Conservation (phyloP, 306 rosid species). For the Acacia acuminata region DNA sequence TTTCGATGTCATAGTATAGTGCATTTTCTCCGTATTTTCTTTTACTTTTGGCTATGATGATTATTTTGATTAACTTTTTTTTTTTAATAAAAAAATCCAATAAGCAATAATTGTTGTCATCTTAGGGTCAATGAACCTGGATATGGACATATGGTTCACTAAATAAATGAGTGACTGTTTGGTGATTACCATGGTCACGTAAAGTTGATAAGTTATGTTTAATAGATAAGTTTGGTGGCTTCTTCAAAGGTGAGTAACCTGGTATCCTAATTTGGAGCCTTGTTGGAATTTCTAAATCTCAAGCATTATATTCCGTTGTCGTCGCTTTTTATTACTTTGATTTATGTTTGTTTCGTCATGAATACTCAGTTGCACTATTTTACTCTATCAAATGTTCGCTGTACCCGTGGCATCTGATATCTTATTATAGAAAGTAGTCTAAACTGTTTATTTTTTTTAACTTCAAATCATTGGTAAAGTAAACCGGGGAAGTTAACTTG, state of each 20-base stretch:
- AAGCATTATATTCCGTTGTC: neutral
- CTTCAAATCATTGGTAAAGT: neutral
- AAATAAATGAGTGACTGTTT: too few relatives aligned
- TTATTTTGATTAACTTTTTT: neutral
- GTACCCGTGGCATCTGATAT: neutral
- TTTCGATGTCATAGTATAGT: neutral
- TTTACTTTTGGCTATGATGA: neutral
- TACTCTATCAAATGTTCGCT: neutral
- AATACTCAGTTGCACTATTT: neutral
- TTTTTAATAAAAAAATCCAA: too few relatives aligned
- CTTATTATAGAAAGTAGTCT: neutral
- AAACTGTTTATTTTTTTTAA: neutral
- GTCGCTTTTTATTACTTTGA: slow-evolving; percentile 1
- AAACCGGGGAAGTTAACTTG: neutral
- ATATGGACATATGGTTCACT: too few relatives aligned
- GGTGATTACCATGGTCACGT: too few relatives aligned
- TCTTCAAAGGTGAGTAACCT: too few relatives aligned
- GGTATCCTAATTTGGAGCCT: too few relatives aligned
- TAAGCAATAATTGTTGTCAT: too few relatives aligned
- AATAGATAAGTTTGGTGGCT: too few relatives aligned
- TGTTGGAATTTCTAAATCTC: too few relatives aligned
- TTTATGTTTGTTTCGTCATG: slow-evolving; percentile 2
- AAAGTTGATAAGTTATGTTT: too few relatives aligned
- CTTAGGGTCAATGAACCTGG: too few relatives aligned
- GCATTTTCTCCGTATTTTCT: neutral